Percentiles rank a stretch among this genome's conserved stretches.
Conservation (phyloP, 495 filamentous ascomycete genomes). For the Zalerion maritima region DNA sequence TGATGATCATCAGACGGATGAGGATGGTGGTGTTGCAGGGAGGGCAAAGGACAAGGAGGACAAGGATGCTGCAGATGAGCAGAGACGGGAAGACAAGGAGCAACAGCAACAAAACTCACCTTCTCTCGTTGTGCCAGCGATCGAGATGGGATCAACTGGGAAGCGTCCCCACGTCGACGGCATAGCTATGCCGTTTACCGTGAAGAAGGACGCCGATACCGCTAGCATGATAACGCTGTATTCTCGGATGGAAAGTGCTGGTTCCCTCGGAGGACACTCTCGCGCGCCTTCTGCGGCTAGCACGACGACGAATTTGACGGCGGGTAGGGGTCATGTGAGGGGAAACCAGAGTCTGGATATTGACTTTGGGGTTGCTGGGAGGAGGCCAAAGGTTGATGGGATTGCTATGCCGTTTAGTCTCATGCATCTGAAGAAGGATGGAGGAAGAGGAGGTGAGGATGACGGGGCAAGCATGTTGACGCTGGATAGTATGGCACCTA, state of each 20-base stretch:
- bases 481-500: background rate
- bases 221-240: constrained; percentile 40
- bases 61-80: background rate
- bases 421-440: constrained; percentile 1
- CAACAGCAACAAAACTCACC: constrained; percentile 5
- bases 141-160: constrained; percentile 23
- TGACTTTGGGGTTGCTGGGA: constrained; percentile 3
- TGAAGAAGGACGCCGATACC: constrained; percentile 32
- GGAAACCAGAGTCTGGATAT: no score
- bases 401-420: constrained; percentile 1
- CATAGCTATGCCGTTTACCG: constrained; percentile 35
- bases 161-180: constrained; percentile 34
- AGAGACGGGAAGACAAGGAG: constrained; percentile 3
- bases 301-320: no score
- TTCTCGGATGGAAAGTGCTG: constrained; percentile 19
- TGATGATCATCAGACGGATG: constrained; percentile 25
- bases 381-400: constrained; percentile 1
- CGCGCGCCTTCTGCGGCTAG: no score
- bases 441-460: background rate
- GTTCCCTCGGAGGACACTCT: no score
- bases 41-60: constrained; percentile 14
- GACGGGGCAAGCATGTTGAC: background rate
- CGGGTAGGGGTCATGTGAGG: no score
- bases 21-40: constrained; percentile 10
- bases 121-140: constrained; percentile 12